A percentile compares a stretch with the other conserved stretches of the same genome.
Conservation (phyloP, 2,329 filamentous ascomycete species). For the Fusarium newnesense region DNA sequence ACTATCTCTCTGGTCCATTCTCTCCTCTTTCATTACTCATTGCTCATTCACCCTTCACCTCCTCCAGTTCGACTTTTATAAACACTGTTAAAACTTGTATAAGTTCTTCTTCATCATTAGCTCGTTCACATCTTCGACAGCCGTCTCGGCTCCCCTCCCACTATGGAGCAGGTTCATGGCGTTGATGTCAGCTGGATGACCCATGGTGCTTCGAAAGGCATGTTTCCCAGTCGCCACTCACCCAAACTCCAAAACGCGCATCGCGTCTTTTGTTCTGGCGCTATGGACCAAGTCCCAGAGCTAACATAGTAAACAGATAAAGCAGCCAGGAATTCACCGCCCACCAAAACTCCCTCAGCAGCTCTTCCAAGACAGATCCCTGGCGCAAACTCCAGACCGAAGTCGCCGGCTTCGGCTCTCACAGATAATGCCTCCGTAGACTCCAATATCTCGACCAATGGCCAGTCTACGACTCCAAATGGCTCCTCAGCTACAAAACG, state of each 20-base stretch:
- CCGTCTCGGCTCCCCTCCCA: constrained; percentile 40
- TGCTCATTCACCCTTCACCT: not conserved
- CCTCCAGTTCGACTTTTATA: not conserved
- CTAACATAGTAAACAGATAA: constrained; percentile 44
- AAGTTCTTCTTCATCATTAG: constrained; percentile 5
- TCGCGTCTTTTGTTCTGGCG: constrained; percentile 2
- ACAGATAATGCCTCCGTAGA: constrained; percentile 34
- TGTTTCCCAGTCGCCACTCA: constrained; percentile 48
- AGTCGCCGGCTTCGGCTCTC: constrained; percentile 42
- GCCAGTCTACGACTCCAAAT: constrained; percentile 41
- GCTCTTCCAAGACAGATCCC: constrained; percentile 49
- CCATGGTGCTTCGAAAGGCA: constrained; percentile 85
- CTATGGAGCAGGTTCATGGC: constrained; percentile 83
- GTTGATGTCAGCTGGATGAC: constrained; percentile 92
- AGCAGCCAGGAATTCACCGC: constrained; percentile 44
- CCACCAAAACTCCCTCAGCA: constrained; percentile 40
- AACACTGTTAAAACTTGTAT: constrained; percentile 14
- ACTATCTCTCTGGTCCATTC: constrained; percentile 19
- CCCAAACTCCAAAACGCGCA: constrained; percentile 25
- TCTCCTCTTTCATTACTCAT: constrained; percentile 23
- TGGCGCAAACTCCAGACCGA: constrained; percentile 43
- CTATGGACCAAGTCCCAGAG: not conserved
- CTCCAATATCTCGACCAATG: constrained; percentile 30
- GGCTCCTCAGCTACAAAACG: constrained; percentile 40
- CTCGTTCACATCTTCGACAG: constrained; percentile 6